These are phyloP conservation scores for Pseudogymnoascus sp. DNA, from an alignment of 2,329 filamentous ascomycete species.

Conservation along the genomic window DNA sequence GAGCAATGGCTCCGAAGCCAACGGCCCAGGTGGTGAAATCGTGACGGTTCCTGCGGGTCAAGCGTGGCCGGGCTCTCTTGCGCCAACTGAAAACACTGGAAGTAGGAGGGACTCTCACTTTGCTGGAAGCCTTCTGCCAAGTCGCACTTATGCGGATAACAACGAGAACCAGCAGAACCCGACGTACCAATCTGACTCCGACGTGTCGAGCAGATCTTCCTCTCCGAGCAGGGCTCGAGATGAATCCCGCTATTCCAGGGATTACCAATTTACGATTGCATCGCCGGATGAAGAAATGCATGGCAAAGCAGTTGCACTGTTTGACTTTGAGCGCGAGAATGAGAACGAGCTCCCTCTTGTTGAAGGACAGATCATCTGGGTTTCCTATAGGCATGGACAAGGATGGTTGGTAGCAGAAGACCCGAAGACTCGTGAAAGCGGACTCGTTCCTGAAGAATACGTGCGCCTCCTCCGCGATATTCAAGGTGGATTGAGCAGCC, in stretches of 20 bases:
- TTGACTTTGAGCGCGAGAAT: conserved; percentile 91
- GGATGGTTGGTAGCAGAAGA: conserved; percentile 97
- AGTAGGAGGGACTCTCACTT: conserved; percentile 48
- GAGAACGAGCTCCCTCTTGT: conserved; percentile 90
- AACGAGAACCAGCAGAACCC: conserved; percentile 30
- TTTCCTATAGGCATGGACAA: conserved; percentile 91
- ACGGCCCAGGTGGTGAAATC: conserved; percentile 71
- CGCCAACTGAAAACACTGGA: conserved; percentile 35
- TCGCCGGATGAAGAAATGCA: conserved; percentile 97
- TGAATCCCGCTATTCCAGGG: conserved; percentile 74
- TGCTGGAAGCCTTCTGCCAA: conserved; percentile 37
- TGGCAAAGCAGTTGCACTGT: conserved; percentile 89
- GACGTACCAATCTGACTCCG: conserved; percentile 43
- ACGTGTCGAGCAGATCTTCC: conserved; percentile 50
- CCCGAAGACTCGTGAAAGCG: conserved; percentile 86
- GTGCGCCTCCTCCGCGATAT: conserved; percentile 88
- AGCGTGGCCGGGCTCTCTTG: conserved; percentile 26
- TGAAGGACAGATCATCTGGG: conserved; percentile 93
- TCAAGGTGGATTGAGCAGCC: conserved; percentile 74
- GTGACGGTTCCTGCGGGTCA: conserved; percentile 68
- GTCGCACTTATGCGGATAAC: conserved; percentile 31
- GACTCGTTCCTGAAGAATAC: conserved; percentile 92
- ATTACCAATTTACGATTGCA: conserved; percentile 92
- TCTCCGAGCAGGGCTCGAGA: conserved; percentile 54
- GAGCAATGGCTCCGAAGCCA: conserved; percentile 59